These are phyloP conservation scores for Priceomyces medius DNA, from an alignment of 805 yeast species.

Conservation along the genomic window DNA sequence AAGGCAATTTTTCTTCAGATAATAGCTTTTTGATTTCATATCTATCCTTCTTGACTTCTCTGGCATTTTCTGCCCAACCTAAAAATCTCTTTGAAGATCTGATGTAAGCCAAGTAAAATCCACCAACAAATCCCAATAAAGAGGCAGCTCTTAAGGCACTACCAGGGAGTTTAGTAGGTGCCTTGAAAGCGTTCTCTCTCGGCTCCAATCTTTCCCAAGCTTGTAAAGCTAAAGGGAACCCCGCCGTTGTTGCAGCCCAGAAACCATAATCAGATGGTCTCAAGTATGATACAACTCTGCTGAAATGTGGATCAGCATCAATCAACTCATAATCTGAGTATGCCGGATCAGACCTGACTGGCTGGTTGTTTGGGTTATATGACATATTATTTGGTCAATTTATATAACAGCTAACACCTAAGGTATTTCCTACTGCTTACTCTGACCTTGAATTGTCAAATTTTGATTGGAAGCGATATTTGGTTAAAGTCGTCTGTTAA, in stretches of 20 bases:
- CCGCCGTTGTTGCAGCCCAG: constrained; percentile 44
- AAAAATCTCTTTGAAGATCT: constrained; percentile 69
- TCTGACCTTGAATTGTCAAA: constrained; percentile 22
- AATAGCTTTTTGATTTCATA: constrained; percentile 67
- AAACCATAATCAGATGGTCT: constrained; percentile 62
- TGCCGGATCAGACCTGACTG: constrained; percentile 40
- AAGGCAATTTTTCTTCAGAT: constrained; percentile 64
- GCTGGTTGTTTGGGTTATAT: constrained; percentile 37
- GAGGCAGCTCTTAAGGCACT: constrained; percentile 59
- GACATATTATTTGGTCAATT: constrained; percentile 28
- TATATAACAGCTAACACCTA: constrained; percentile 2
- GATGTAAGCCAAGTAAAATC: constrained; percentile 69
- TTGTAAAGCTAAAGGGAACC: constrained; percentile 41
- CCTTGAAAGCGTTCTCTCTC: constrained; percentile 38
- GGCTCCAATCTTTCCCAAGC: constrained; percentile 47
- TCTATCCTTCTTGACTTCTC: constrained; percentile 72
- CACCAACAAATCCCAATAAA: constrained; percentile 66
- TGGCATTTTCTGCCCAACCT: constrained; percentile 71
- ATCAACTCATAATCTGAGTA: constrained; percentile 49
- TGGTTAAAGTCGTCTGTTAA: not conserved
- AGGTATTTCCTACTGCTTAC: not conserved
- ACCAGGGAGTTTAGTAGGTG: constrained; percentile 53
- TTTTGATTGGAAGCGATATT: constrained; percentile 34
- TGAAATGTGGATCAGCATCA: constrained; percentile 77
- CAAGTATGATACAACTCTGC: constrained; percentile 69